Evolutionary conservation across 1,139 yeast genomes (phyloP).

Genomic region (Protomyces pachydermus): DNA sequence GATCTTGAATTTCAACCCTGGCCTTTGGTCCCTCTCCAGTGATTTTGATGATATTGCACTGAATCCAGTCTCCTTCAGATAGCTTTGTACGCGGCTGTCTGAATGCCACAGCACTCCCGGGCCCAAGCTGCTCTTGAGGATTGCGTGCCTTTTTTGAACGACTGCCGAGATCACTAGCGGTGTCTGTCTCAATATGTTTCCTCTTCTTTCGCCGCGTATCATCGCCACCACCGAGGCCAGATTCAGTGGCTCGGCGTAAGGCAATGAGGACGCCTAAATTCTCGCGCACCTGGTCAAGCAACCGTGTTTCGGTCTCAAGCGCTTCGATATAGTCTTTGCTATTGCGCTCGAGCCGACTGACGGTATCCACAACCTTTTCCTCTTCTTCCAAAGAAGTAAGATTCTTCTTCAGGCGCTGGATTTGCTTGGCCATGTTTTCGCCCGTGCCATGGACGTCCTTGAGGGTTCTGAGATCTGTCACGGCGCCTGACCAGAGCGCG

Average conservation of each 20-base stretch:
- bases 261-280: slow-evolving; percentile 32
- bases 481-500: slow-evolving; percentile 19
- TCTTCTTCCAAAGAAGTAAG: neutral
- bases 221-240: slow-evolving; percentile 19
- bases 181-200: slow-evolving; percentile 25
- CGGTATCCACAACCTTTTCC: slow-evolving; percentile 9
- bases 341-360: slow-evolving; percentile 2
- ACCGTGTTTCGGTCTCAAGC: slow-evolving; percentile 10
- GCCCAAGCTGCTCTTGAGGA: slow-evolving; percentile 30
- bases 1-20: slow-evolving; percentile 79
- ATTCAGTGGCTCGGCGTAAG: slow-evolving; percentile 32
- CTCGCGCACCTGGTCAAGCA: slow-evolving; percentile 32
- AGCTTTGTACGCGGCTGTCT: slow-evolving; percentile 49
- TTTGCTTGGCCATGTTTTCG: slow-evolving; percentile 4
- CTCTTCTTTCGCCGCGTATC: slow-evolving; percentile 33
- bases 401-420: neutral
- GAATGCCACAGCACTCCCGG: slow-evolving; percentile 87
- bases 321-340: slow-evolving; percentile 14
- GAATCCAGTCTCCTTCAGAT: slow-evolving; percentile 87
- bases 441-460: slow-evolving; percentile 18
- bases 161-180: neutral
- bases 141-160: neutral
- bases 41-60: slow-evolving; percentile 79
- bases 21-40: slow-evolving; percentile 65
- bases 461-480: slow-evolving; percentile 5